phyloP scores from a whole-genome alignment of 164 flowering plant genomes.

The Chimonanthus praecox region DNA sequence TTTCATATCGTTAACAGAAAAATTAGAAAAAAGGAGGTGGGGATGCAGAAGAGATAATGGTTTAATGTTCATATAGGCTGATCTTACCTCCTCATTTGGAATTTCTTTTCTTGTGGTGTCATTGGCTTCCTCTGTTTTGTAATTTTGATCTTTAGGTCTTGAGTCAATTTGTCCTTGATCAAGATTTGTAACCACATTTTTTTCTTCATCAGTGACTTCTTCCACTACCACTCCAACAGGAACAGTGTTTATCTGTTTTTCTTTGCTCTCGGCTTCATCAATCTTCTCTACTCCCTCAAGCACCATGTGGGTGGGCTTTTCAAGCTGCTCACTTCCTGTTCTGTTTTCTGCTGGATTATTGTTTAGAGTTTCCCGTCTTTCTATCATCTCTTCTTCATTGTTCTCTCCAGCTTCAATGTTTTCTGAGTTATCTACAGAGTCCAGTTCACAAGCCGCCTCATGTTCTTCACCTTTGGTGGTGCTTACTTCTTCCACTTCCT shows the following conservation, averaged over 20 bases:
- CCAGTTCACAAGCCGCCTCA: not conserved
- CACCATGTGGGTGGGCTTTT: not conserved
- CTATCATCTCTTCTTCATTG: not conserved
- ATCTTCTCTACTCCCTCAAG: conserved; percentile 7
- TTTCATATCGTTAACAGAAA: not conserved
- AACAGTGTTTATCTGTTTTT: not conserved
- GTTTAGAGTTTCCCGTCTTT: not conserved
- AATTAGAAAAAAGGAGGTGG: not conserved
- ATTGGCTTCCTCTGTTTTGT: not conserved
- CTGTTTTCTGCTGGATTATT: not conserved
- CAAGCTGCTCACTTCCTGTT: conserved; percentile 4
- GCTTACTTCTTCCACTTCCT: not conserved
- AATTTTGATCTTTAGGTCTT: not conserved
- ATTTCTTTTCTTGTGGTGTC: not conserved
- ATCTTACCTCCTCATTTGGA: not conserved
- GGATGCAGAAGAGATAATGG: not conserved
- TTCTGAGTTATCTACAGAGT: not conserved
- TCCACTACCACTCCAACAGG: not conserved
- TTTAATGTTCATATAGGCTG: not conserved
- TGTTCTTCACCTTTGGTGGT: conserved; percentile 1
- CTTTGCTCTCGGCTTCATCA: not conserved
- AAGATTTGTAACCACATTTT: not conserved
- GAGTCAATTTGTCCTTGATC: not conserved
- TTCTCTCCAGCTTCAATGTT: not conserved
- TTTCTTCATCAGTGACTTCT: conserved; percentile 9